Base-by-base conservation (phyloP, 2,329 filamentous ascomycete genomes). In the Aspergillus sp. region DNA sequence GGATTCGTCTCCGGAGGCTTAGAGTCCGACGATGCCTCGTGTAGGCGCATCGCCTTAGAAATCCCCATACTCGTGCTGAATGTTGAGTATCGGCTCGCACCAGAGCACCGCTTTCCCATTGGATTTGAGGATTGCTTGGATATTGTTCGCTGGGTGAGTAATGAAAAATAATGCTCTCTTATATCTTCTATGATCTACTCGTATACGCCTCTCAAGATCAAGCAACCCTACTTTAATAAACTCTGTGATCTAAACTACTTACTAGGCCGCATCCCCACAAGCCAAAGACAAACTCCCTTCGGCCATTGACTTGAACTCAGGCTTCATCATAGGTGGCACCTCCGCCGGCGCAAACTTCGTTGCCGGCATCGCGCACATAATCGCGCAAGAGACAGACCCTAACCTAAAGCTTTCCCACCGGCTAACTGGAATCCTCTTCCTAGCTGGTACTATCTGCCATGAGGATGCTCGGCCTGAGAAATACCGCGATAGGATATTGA, bases 311-410 rank as follows among this genome's bases (percentile, higher is more conserved):
- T 73, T 80, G 2, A 57, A 66, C 4, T 73, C 71, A 52, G 80
- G 80, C 8, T 79, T 83, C 59, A 71, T 83, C n/a, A 65, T 83
- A 0, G 79, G 80, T 8, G 81, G 81, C 17, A 79, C 76, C 5
- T 81, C 78, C 2, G 80, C 80, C 0, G 81, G 81, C 4, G 81
- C 78, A n/a, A 83, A 82, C 63, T 76, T 83, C 55, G 74, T 79
- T 0, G 76, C 77, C 0, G 78, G 78, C 0, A 71, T 83, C 1
- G 72, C 78, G 1, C 76, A 81, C 52, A 61, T 77, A 0, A 73
- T 77, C 5, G 72, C 74, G 4, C 42, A 53, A 20, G 73, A 34
- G 17, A 20, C 30, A 36, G 32, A 34, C 18, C 24, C 15, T 9
- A 12, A 4, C 38, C 38, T 12, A 17, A 76, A 36, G 68, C 69